Base-by-base conservation (phyloP, 2,329 filamentous ascomycete genomes). In the Boeremia exigua region DNA sequence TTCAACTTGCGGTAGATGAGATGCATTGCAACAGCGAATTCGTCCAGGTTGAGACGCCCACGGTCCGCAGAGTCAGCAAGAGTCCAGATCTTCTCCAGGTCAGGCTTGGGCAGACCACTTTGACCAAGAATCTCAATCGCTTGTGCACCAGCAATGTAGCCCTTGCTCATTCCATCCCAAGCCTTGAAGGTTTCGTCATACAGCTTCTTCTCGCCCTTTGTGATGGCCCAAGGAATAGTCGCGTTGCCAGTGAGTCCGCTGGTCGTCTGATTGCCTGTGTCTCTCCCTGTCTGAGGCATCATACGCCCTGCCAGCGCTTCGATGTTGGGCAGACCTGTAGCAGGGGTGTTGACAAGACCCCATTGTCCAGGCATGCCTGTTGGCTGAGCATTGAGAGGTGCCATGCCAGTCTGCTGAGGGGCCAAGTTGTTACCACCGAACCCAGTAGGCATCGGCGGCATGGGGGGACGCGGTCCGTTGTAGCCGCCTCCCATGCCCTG, bases 21-120 rank as follows among this genome's bases (percentile, higher is more conserved):
- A 83, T 99, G 95, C 95, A 99, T 99, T 9, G 93, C 92, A 48
- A 99, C 94, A 8, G 95, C 93, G 72, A 99, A 99, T 72, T 99
- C 95, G 73, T 99, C 95, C 69, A 98, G 86, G 68, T 99, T 93
- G 28, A 99, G 84, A 52, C 93, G 89, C 15, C 95, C 95, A 75
- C 95, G 95, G 76, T 99, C 97, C 61, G 93, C 89, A 29, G 93
- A 89, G 73, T 99, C 95, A 3, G 94, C 89, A 55, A 99, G 81
- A 9, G 95, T 98, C 95, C 95, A 99, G 46, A 98, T 88, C 29
- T 89, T 85, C 76, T 98, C 95, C 33, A 99, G 80, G 66, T 98
- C 95, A 25, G 88, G 81, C 76, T 96, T 96, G 43, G 95, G 91
- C 28, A 99, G 80, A 37, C 95, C 95, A 79, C 93, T 97, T 75